phyloP scores from a whole-genome alignment of 192 early-diverging fungal genomes.

The Entomortierella parvispora region DNA sequence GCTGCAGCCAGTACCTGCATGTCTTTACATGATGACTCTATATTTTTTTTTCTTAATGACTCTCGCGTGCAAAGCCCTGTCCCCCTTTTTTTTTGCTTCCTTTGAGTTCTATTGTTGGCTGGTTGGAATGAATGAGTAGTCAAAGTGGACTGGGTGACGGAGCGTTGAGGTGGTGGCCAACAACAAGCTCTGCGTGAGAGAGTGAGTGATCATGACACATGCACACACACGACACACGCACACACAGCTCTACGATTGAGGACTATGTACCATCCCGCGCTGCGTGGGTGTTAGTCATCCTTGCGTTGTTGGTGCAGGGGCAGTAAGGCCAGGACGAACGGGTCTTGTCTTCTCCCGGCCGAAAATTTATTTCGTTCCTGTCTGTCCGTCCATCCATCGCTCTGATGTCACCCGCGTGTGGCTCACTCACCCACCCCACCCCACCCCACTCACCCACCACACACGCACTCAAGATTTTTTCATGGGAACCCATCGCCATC shows the following conservation, averaged over 20 bases:
- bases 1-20: not conserved
- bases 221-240: too few species aligned
- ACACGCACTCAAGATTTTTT: constrained; percentile 37
- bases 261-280: not conserved
- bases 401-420: not conserved
- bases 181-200: too few species aligned
- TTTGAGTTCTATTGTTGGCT: too few species aligned
- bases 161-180: too few species aligned
- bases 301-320: too few species aligned
- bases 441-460: not conserved
- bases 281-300: not conserved
- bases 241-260: too few species aligned
- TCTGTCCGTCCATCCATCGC: not conserved
- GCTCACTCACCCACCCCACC: not conserved
- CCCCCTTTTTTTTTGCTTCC: not conserved
- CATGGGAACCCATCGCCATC: constrained; percentile 31
- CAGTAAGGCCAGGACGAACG: not conserved
- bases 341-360: not conserved
- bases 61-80: too few species aligned
- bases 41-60: constrained; percentile 1
- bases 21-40: too few species aligned
- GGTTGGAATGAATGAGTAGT: too few species aligned
- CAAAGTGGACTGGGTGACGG: too few species aligned
- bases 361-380: too few species aligned
- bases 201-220: too few species aligned